Conservation (phyloP, 208 protist species). For the Angomonas ambiguus region DNA sequence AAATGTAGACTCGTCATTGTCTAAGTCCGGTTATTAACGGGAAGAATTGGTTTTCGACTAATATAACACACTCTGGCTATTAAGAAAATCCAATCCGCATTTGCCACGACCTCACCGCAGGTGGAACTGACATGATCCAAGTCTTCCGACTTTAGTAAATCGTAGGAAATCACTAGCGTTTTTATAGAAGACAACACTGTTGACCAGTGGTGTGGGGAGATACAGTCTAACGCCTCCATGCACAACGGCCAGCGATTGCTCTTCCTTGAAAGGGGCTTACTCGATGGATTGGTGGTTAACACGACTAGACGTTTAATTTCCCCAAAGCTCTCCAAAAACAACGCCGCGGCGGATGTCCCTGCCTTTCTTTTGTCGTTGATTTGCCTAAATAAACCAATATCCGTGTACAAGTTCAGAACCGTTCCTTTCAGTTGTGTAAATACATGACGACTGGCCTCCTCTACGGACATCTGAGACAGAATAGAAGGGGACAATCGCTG, state of each 20-base stretch:
- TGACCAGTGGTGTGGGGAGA: constrained; percentile 74
- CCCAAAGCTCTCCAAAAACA: constrained; percentile 79
- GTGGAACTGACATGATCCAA: constrained; percentile 34
- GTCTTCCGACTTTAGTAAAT: constrained; percentile 61
- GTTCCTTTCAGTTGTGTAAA: constrained; percentile 84
- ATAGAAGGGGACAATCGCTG: constrained; percentile 61
- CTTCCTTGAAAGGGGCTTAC: constrained; percentile 6
- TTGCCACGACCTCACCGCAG: constrained; percentile 70
- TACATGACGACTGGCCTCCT: constrained; percentile 66
- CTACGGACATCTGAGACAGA: constrained; percentile 53
- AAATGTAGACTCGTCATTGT: neutral
- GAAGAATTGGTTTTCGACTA: constrained; percentile 58
- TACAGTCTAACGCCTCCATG: constrained; percentile 53
- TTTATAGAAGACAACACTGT: constrained; percentile 75
- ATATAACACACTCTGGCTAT: constrained; percentile 69
- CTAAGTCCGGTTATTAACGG: constrained; percentile 57
- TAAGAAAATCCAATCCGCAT: constrained; percentile 82
- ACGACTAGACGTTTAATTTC: constrained; percentile 77
- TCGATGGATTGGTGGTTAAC: constrained; percentile 22
- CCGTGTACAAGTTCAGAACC: constrained; percentile 84
- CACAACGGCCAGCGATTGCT: constrained; percentile 57
- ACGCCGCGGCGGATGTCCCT: constrained; percentile 42
- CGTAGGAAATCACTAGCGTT: constrained; percentile 74
- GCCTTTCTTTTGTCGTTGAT: constrained; percentile 63
- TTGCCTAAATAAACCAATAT: constrained; percentile 72